Base-by-base conservation (phyloP, 139 green algal species). In the Picochlorum sp. region DNA sequence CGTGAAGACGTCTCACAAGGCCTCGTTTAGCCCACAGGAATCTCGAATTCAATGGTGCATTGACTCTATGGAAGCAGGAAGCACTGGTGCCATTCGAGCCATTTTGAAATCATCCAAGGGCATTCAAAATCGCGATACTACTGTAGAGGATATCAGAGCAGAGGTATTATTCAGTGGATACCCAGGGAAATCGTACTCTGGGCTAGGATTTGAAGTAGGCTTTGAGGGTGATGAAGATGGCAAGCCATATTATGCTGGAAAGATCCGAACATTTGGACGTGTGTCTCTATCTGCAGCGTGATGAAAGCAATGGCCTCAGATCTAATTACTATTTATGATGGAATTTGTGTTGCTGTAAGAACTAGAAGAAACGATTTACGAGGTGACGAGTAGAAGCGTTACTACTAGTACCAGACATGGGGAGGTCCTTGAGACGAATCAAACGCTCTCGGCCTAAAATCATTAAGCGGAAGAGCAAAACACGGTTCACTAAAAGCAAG, bases 371-470 rank as follows among this genome's bases (percentile, higher is more conserved):
- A 16, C 0, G 0, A 15, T 23, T 15, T 37, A 16, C 23, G 20
- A 57, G 52, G 47, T 21, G n/a, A 0, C 34, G 6, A 57, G 51
- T 31, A 31, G 13, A 59, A 59, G 18, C 51, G 30, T 37, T n/a
- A 28, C 2, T 11, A n/a, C 13, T 11, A n/a, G 15, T 18, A 65
- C 4, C 15, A 21, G 57, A 62, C 11, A 77, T 77, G 70, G 65
- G 65, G 15, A 14, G 59, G 18, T 73, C 65, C 21, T 57, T 77
- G 14, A 45, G 65, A n/a, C 26, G 70, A 28, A 20, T 61, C 23
- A 77, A 77, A 45, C 63, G 51, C 31, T 15, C 34, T n/a, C 63
- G 64, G 28, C 70, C 70, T 5, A 72, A 65, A n/a, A 65, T 72
- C 20, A 60, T 63, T 14, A 68, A 74, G 38, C 41, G 65, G 18